phyloP scores from a whole-genome alignment of 805 yeast species.

The Hemisphaericaspora nanyangensis region DNA sequence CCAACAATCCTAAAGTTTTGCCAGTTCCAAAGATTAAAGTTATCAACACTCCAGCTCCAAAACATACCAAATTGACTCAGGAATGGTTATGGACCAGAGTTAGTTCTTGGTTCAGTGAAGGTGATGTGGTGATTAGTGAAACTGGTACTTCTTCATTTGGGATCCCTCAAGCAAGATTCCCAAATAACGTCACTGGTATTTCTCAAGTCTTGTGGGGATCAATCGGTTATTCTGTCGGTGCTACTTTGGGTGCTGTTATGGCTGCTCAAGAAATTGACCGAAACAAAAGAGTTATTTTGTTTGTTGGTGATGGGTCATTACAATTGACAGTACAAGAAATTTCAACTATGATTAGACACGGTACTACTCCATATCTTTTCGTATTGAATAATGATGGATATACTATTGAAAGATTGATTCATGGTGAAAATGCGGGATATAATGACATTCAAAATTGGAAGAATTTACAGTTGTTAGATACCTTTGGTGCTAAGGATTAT shows the following conservation, averaged over 20 bases:
- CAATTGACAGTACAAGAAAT: slow-evolving; percentile 74
- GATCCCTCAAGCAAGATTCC: slow-evolving; percentile 62
- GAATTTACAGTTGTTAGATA: slow-evolving; percentile 52
- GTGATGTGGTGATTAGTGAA: slow-evolving; percentile 66
- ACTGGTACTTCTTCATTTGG: slow-evolving; percentile 78
- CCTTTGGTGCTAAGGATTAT: slow-evolving; percentile 57
- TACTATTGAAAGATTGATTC: slow-evolving; percentile 72
- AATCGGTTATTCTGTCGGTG: slow-evolving; percentile 68
- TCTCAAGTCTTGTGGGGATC: slow-evolving; percentile 78
- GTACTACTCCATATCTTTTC: slow-evolving; percentile 62
- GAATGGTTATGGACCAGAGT: slow-evolving; percentile 68
- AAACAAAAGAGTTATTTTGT: slow-evolving; percentile 57
- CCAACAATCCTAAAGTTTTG: slow-evolving; percentile 43
- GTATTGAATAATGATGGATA: slow-evolving; percentile 71
- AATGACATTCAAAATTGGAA: slow-evolving; percentile 70
- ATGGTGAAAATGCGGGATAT: slow-evolving; percentile 62
- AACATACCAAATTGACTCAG: slow-evolving; percentile 41
- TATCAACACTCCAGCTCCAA: slow-evolving; percentile 40
- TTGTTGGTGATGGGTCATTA: slow-evolving; percentile 74
- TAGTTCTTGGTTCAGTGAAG: slow-evolving; percentile 58
- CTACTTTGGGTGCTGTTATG: slow-evolving; percentile 63
- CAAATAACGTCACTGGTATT: slow-evolving; percentile 57
- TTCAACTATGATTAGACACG: slow-evolving; percentile 66
- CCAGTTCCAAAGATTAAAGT: slow-evolving; percentile 53
- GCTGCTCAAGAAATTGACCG: slow-evolving; percentile 64